These are phyloP conservation scores for Lactarius sp. DNA, from an alignment of 768 basidiomycete species.

Conservation along the genomic window DNA sequence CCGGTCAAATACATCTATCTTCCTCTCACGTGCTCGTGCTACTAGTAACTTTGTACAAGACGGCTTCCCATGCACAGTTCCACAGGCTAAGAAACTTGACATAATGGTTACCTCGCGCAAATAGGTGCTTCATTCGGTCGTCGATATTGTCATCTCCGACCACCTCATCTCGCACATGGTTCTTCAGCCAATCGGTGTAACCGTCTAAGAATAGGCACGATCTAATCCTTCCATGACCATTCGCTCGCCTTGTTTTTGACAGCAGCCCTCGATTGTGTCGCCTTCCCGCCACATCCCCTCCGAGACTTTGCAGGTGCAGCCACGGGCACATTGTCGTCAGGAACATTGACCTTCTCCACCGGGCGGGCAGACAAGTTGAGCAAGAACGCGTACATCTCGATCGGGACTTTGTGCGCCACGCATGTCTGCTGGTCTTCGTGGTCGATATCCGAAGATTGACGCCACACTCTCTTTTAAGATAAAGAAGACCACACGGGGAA, in stretches of 20 bases:
- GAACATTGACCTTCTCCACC: conserved; percentile 68
- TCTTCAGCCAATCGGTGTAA: conserved; percentile 46
- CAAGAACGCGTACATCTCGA: conserved; percentile 92
- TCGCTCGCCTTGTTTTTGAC: conserved; percentile 36
- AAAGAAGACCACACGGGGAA: too few relatives aligned
- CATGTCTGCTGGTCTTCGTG: conserved; percentile 59
- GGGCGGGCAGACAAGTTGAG: conserved; percentile 86
- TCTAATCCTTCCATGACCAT: conserved; percentile 79
- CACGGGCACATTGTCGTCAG: conserved; percentile 44
- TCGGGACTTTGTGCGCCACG: conserved; percentile 58
- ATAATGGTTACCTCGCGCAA: too few relatives aligned
- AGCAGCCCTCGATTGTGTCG: conserved; percentile 40
- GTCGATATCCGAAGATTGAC: conserved; percentile 46
- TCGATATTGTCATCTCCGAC: too few relatives aligned
- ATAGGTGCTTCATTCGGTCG: too few relatives aligned
- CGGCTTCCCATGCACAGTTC: too few relatives aligned
- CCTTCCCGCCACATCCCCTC: conserved; percentile 59
- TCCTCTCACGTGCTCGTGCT: too few relatives aligned
- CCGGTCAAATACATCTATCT: too few relatives aligned
- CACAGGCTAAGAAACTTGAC: too few relatives aligned
- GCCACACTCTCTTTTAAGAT: too few relatives aligned
- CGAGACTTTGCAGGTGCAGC: conserved; percentile 45
- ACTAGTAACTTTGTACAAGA: too few relatives aligned
- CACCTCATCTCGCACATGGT: too few relatives aligned
- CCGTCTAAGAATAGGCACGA: conserved; percentile 53